These are phyloP conservation scores for Dendrobium nobile DNA, from an alignment of 106 monocot species.

Conservation along the genomic window DNA sequence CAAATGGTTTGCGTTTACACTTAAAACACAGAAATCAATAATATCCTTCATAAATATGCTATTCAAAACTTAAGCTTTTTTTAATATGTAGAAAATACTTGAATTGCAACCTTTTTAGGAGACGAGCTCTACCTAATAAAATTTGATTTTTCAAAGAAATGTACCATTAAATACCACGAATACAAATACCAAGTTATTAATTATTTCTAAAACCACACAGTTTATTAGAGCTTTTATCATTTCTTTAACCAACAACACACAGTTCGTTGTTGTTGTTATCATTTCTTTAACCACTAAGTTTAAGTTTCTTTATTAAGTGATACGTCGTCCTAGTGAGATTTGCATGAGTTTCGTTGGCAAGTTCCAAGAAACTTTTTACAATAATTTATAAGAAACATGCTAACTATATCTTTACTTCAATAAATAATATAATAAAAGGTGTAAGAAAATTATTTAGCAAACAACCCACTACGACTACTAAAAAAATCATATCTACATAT, in stretches of 20 bases:
- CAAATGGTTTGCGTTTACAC: neutral
- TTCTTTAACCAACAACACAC: neutral
- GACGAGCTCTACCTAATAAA: neutral
- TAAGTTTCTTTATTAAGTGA: neutral
- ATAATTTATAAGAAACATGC: too few relatives aligned
- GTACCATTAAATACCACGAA: neutral
- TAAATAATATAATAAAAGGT: too few relatives aligned
- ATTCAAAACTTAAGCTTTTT: slow-evolving; percentile 2
- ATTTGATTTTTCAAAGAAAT: neutral
- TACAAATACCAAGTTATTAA: neutral
- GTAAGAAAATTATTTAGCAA: too few relatives aligned
- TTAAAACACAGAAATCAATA: neutral
- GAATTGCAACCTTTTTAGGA: neutral
- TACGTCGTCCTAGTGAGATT: neutral
- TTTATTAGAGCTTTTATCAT: too few relatives aligned
- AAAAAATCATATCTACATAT: too few relatives aligned
- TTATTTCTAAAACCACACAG: neutral
- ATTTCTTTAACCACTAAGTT: neutral
- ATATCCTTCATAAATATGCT: neutral
- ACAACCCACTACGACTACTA: too few relatives aligned
- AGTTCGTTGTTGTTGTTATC: too few relatives aligned
- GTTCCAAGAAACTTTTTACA: too few relatives aligned
- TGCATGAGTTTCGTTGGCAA: neutral
- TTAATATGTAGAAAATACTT: neutral
- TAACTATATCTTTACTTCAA: too few relatives aligned